Evolutionary conservation across 495 filamentous ascomycete species (phyloP).

Genomic region (Neurospora sp.): DNA sequence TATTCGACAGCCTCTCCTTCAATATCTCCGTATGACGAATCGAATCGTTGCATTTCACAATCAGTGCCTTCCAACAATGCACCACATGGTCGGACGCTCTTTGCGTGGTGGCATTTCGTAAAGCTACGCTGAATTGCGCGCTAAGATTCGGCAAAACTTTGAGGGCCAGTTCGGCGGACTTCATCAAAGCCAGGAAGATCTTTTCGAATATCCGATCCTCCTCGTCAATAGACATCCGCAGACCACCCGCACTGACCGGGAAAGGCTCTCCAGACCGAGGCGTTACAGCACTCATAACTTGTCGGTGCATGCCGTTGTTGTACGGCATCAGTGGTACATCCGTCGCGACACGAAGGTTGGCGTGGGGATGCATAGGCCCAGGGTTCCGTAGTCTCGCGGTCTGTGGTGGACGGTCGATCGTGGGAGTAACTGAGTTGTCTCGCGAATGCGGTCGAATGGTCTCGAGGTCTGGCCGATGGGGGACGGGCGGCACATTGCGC

Average conservation of each 20-base stretch:
- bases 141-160: constrained; percentile 55
- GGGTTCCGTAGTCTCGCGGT: constrained; percentile 44
- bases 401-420: constrained; percentile 42
- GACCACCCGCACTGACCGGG: constrained; percentile 38
- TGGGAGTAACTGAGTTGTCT: constrained; percentile 51
- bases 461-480: constrained; percentile 22
- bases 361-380: constrained; percentile 30
- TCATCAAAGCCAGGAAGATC: constrained; percentile 63
- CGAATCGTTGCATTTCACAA: constrained; percentile 53
- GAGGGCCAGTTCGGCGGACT: constrained; percentile 56
- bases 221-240: constrained; percentile 41
- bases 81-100: constrained; percentile 40
- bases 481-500: constrained; percentile 4
- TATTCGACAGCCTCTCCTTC: constrained; percentile 58
- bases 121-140: constrained; percentile 46
- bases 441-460: constrained; percentile 35
- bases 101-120: constrained; percentile 32
- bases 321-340: constrained; percentile 32
- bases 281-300: constrained; percentile 46
- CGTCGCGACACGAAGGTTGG: constrained; percentile 42
- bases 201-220: constrained; percentile 72
- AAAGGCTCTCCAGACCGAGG: constrained; percentile 77
- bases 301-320: constrained; percentile 33
- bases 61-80: constrained; percentile 58
- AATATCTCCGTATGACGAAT: constrained; percentile 57